Evolutionary conservation across 257 asterid genomes (phyloP).

Genomic region (Jaltomata sinuosa): DNA sequence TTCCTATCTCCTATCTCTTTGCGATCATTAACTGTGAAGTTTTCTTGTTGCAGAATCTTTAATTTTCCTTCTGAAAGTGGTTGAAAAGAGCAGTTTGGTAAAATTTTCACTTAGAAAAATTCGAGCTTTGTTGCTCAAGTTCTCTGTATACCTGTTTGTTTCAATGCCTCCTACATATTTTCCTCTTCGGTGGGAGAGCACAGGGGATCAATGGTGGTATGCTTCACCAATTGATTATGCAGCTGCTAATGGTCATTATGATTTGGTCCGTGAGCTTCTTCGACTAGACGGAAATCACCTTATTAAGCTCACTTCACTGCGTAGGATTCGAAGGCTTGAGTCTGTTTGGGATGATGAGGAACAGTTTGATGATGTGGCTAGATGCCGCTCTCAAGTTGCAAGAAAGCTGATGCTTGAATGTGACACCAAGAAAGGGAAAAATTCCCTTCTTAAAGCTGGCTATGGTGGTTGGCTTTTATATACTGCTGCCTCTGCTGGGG

Average conservation of each 20-base stretch:
- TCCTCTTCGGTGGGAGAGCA: constrained; percentile 97
- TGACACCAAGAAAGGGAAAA: constrained; percentile 45
- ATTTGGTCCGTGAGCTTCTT: constrained; percentile 76
- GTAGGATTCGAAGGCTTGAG: constrained; percentile 81
- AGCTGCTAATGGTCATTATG: constrained; percentile 95
- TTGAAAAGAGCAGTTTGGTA: not conserved
- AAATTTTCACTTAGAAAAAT: not conserved
- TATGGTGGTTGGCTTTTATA: constrained; percentile 96
- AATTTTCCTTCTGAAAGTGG: not conserved
- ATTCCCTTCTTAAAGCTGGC: constrained; percentile 63
- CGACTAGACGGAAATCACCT: constrained; percentile 90
- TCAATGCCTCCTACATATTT: constrained; percentile 62
- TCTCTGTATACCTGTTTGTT: not conserved
- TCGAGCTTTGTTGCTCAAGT: constrained; percentile 3
- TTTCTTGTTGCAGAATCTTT: not conserved
- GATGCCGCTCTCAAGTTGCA: constrained; percentile 65
- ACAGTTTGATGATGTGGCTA: constrained; percentile 75
- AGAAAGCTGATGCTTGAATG: constrained; percentile 51
- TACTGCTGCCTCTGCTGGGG: constrained; percentile 94
- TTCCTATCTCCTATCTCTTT: not conserved
- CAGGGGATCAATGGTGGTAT: constrained; percentile 99
- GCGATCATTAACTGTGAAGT: not conserved
- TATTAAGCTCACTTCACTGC: constrained; percentile 75
- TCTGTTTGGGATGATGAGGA: constrained; percentile 98
- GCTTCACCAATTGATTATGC: constrained; percentile 98